Evolutionary conservation across 2,329 filamentous ascomycete genomes (phyloP), one percentile per base, ranked within the genome.

Genomic region (Sporothrix globosa): DNA sequence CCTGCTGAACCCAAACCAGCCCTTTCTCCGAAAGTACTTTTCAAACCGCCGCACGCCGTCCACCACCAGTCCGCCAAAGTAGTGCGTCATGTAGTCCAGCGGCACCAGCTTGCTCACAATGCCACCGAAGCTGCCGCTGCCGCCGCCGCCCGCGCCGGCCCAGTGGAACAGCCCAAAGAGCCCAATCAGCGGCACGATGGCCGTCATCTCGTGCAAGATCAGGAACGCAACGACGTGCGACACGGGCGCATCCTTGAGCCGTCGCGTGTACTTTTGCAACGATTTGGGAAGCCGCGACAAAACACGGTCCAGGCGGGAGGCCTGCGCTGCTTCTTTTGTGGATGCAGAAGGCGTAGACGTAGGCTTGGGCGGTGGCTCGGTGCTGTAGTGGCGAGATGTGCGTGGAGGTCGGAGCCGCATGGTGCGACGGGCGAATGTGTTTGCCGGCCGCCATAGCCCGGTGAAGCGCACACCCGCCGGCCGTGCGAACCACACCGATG

Each of bases 181-280:
- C 0, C 87, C 90, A 52, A 96, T 79, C 0, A 98, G 81, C 0
- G 95, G 95, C 1, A 95, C 80, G 13, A 97, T 82, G 11, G 96
- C 95, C 0, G 96, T 98, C 58, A 97, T 78, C 80, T 99, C 96
- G 82, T 99, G 96, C 0, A 99, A 85, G 52, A 97, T 83, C 13
- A 98, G 83, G 79, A 99, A 99, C 0, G 95, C 90, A 1, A 91
- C 88, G 54, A 97, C 84, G 80, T 97, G 93, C 0, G 92, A 92
- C 58, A 93, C 80, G 0, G 96, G 96, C 0, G 93, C 93, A 69
- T 86, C 84, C 70, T 90, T 87, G 3, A 99, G 87, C 0, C 88
- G 88, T 0, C 82, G 80, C 0, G 92, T 90, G 81, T 93, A 92
- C 68, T 83, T 85, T 70, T 87, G 91, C 14, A 96, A 84, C 72